These are phyloP conservation scores for Salinomyces thailandicus DNA, from an alignment of 2,329 filamentous ascomycete species.

Conservation along the genomic window DNA sequence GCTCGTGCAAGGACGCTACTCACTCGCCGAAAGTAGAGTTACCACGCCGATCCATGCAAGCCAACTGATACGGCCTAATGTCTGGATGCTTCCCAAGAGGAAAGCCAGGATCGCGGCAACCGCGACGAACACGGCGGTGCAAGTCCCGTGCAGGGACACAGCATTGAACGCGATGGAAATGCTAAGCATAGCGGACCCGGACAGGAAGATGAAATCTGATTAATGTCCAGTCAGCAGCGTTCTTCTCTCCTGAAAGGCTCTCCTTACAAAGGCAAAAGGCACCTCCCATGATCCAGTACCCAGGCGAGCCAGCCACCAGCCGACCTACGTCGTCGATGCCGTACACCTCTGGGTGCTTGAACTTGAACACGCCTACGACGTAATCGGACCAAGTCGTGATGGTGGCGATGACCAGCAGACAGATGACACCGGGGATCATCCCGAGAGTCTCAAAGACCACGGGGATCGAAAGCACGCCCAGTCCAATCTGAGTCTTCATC, in stretches of 20 bases:
- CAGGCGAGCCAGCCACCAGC: constrained; percentile 42
- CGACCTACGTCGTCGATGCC: constrained; percentile 47
- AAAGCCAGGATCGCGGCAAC: constrained; percentile 31
- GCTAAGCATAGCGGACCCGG: background rate
- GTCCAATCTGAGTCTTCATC: background rate
- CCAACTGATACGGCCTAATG: constrained; percentile 22
- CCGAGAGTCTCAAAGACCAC: background rate
- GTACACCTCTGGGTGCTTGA: constrained; percentile 45
- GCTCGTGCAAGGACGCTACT: background rate
- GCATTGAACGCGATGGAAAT: background rate
- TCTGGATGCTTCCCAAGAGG: constrained; percentile 23
- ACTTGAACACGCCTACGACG: constrained; percentile 42
- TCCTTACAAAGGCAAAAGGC: background rate
- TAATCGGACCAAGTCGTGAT: constrained; percentile 41
- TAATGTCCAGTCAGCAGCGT: too few species aligned
- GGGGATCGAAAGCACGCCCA: background rate
- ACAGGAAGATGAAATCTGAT: background rate
- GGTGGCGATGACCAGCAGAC: constrained; percentile 27
- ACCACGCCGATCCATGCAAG: constrained; percentile 25
- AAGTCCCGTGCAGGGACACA: constrained; percentile 10
- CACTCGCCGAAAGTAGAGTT: background rate
- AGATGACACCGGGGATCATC: constrained; percentile 28
- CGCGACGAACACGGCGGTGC: constrained; percentile 30
- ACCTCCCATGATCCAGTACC: constrained; percentile 33
- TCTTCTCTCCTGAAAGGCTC: too few species aligned